These are phyloP conservation scores for Ammopiptanthus mongolicus DNA, from an alignment of 306 rosid species.

Conservation along the genomic window DNA sequence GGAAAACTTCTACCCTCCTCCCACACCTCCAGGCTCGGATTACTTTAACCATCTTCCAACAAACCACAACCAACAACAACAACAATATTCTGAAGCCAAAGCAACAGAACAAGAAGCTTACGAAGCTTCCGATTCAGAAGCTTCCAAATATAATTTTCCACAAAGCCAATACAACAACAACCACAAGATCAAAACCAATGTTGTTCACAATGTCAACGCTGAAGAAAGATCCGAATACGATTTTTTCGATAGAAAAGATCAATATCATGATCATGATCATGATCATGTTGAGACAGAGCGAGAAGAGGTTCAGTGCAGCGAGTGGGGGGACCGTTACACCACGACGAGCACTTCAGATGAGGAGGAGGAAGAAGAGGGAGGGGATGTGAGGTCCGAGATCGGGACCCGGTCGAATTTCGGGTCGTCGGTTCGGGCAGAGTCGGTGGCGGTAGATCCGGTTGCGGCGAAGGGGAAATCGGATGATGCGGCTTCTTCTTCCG, in stretches of 20 bases:
- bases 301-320: slow-evolving; percentile 95
- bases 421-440: slow-evolving; percentile 43
- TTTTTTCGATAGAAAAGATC: slow-evolving; percentile 5
- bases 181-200: background rate
- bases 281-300: slow-evolving; percentile 59
- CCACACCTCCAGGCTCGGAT: slow-evolving; percentile 85
- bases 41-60: slow-evolving; percentile 41
- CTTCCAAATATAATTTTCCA: background rate
- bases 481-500: slow-evolving; percentile 24
- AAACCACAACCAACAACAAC: background rate
- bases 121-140: background rate
- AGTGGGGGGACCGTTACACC: slow-evolving; percentile 93
- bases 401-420: slow-evolving; percentile 70
- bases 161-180: background rate
- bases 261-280: background rate
- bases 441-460: slow-evolving; percentile 24
- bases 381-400: slow-evolving; percentile 63
- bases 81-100: background rate
- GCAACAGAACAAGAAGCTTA: background rate
- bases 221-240: slow-evolving; percentile 39
- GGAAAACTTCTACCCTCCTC: slow-evolving; percentile 94
- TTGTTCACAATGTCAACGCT: background rate
- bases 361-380: slow-evolving; percentile 40
- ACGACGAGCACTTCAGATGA: slow-evolving; percentile 60
- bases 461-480: slow-evolving; percentile 28